Evolutionary conservation across 768 basidiomycete genomes (phyloP), one percentile per base, ranked within the genome.

Genomic region (Suillus americanus): DNA sequence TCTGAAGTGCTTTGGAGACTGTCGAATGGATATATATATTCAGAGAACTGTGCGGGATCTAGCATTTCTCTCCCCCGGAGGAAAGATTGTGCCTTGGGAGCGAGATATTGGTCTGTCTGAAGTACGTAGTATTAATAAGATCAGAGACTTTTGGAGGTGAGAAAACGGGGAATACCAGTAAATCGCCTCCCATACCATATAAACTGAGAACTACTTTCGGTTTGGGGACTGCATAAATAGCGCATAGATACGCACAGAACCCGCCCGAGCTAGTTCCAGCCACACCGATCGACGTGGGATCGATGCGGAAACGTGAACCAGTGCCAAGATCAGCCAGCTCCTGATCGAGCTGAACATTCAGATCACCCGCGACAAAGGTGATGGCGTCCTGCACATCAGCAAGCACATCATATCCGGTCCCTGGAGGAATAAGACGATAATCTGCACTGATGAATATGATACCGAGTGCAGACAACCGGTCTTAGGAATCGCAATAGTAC

Each of bases 131-230:
- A 30, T 59, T 69, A 18, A 43, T 33, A 28, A 30, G 28, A 48
- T 38, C 37, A 60, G 40, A 40, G 5, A 33, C 13, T 61, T 20
- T 63, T 35, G 18, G 51, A 62, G 10, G 25, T 37, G 18, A 33
- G 12, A 51, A 10, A 8, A 63, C 5, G 20, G 5, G 9, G 70
- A 77, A 55, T 56, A 79, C 79, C 56, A 89, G 70, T 63, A 86
- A 80, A 63, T 89, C 74, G 0, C 88, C 89, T n/a, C 87, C 87
- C 80, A 86, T 82, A 0, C 83, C 87, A 72, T 89, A 90, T 68
- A 90, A 66, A 1, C 83, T 85, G 0, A 89, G 67, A 3, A 89
- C 62, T 0, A 82, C 87, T 63, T 77, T 83, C 0, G 87, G 87
- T 62, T 79, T 83, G 0, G 87, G 88, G 0, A 69, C 64, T 6